Evolutionary conservation across 1,139 yeast species (phyloP).

Genomic region (Dujonia santamariae): DNA sequence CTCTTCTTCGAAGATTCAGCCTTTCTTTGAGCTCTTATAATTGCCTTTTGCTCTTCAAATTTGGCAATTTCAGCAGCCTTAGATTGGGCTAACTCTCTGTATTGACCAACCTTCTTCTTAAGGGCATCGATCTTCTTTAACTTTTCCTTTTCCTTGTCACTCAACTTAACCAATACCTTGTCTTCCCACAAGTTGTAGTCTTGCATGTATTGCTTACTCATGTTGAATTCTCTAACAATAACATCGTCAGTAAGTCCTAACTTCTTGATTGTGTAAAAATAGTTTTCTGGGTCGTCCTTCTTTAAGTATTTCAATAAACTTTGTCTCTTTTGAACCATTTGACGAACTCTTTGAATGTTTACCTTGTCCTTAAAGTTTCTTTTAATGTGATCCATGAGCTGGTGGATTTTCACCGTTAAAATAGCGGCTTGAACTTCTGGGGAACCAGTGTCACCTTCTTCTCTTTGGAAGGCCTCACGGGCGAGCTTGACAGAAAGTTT

Average conservation of each 20-base stretch:
- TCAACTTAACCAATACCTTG: conserved; percentile 39
- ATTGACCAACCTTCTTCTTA: conserved; percentile 39
- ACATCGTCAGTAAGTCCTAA: conserved; percentile 83
- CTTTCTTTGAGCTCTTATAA: conserved; percentile 5
- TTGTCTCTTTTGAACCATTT: conserved; percentile 87
- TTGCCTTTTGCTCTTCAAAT: conserved; percentile 9
- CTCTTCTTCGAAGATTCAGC: no score
- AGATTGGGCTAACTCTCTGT: conserved; percentile 40
- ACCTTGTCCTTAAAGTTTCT: conserved; percentile 70
- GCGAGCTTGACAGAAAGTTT: conserved; percentile 65
- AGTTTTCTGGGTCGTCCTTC: conserved; percentile 72
- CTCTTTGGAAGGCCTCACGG: conserved; percentile 72
- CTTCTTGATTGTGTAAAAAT: conserved; percentile 82
- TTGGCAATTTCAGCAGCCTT: conserved; percentile 27
- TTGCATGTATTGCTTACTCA: conserved; percentile 82
- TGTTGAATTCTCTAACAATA: conserved; percentile 74
- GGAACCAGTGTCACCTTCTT: conserved; percentile 90
- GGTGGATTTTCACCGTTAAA: conserved; percentile 76
- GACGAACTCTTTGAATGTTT: conserved; percentile 68
- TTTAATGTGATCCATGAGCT: conserved; percentile 72
- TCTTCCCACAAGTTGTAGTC: conserved; percentile 82
- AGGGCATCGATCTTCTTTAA: conserved; percentile 31
- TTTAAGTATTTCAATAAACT: conserved; percentile 77
- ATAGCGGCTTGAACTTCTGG: conserved; percentile 96
- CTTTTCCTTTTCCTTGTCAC: conserved; percentile 41